Percentiles rank a stretch among this genome's conserved stretches.
These are phyloP conservation scores for Aristolochia fimbriata DNA, from an alignment of 164 flowering plant species.

Conservation along the genomic window DNA sequence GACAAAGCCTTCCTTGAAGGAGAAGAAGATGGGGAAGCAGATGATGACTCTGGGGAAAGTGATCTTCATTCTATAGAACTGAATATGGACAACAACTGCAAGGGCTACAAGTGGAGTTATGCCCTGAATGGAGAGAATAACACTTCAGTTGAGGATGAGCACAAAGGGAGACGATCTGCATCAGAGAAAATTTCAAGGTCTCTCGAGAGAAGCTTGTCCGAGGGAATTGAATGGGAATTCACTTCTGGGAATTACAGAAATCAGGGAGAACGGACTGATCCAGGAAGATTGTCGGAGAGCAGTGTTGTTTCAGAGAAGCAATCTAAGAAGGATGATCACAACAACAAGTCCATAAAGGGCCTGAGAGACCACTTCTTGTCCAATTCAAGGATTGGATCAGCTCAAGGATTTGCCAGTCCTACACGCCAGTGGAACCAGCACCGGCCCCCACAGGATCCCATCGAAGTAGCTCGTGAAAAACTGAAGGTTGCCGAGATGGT, in stretches of 20 bases:
- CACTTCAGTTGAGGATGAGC: constrained; percentile 26
- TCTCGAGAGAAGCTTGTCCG: constrained; percentile 52
- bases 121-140: constrained; percentile 25
- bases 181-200: constrained; percentile 34
- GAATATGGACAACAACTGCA: constrained; percentile 44
- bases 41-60: constrained; percentile 46
- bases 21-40: constrained; percentile 19
- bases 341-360: constrained; percentile 35
- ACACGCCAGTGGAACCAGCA: constrained; percentile 35
- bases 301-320: constrained; percentile 1
- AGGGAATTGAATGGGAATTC: constrained; percentile 56
- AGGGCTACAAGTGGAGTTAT: constrained; percentile 40
- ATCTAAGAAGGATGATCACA: constrained; percentile 2
- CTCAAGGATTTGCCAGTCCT: constrained; percentile 36
- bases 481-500: constrained; percentile 16
- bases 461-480: constrained; percentile 25
- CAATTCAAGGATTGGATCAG: constrained; percentile 30
- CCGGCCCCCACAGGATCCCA: constrained; percentile 35
- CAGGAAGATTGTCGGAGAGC: constrained; percentile 10
- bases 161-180: constrained; percentile 41
- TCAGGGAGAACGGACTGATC: constrained; percentile 14
- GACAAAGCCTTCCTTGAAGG: constrained; percentile 23
- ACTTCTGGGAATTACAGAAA: constrained; percentile 20
- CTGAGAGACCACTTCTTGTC: constrained; percentile 45
- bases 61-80: constrained; percentile 78